Evolutionary conservation across 179 eudicot genomes (phyloP).

Genomic region (Spinacia oleracea): DNA sequence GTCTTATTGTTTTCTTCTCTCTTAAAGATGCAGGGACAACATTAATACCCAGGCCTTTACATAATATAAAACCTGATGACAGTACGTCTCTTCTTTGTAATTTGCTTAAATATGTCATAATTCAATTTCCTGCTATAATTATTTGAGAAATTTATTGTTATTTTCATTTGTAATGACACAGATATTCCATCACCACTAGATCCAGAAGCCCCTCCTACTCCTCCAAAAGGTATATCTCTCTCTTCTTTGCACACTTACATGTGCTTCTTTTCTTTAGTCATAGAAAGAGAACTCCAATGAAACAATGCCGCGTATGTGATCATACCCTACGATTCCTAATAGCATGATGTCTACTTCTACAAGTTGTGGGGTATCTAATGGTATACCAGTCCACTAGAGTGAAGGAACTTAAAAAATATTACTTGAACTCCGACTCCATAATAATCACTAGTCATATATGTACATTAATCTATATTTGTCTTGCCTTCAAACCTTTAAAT

Average conservation of each 20-base stretch:
- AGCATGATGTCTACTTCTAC: not conserved
- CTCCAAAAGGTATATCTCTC: conserved; percentile 6
- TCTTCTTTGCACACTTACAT: not conserved
- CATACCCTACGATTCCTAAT: not conserved
- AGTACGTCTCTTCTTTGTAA: not conserved
- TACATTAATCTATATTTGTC: not conserved
- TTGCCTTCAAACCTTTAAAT: not conserved
- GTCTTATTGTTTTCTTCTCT: not conserved
- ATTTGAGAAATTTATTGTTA: not conserved
- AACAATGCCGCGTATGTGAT: not conserved
- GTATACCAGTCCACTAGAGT: not conserved
- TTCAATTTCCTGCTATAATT: not conserved
- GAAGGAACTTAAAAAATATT: not conserved
- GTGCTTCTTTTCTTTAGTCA: not conserved
- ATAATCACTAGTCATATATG: not conserved
- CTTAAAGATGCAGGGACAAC: not conserved
- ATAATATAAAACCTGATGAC: not conserved
- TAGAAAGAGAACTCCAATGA: not conserved
- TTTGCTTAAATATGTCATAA: too few relatives aligned
- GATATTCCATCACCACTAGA: conserved; percentile 2
- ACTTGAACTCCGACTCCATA: too few relatives aligned
- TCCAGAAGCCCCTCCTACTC: conserved; percentile 5
- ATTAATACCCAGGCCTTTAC: not conserved
- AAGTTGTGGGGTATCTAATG: too few relatives aligned
- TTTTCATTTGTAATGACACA: not conserved